A percentile compares a stretch with the other conserved stretches of the same genome.
These are phyloP conservation scores for Torulaspora franciscae DNA, from an alignment of 805 yeast species.

Conservation along the genomic window DNA sequence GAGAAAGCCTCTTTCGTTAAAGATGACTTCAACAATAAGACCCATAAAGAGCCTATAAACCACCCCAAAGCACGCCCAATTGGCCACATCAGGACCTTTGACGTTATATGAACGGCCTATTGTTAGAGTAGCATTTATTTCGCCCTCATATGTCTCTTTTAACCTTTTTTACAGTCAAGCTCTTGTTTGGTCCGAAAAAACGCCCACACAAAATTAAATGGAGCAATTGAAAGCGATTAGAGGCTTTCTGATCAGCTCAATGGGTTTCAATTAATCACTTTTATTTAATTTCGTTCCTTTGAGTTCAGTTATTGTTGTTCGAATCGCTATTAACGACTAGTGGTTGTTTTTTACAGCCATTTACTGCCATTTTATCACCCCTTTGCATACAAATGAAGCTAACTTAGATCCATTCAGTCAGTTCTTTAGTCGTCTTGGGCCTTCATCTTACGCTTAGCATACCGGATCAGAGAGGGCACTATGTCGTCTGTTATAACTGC, in stretches of 20 bases:
- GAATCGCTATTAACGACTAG: slow-evolving; percentile 2
- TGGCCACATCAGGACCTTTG: too few relatives aligned
- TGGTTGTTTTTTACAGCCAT: slow-evolving; percentile 9
- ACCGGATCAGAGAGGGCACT: not conserved
- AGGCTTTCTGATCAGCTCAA: not conserved
- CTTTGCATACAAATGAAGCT: slow-evolving; percentile 2
- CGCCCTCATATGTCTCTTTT: not conserved
- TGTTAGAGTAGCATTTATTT: too few relatives aligned
- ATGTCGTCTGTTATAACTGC: slow-evolving; percentile 38
- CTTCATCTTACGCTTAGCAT: not conserved
- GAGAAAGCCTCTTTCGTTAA: not conserved
- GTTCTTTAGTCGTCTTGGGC: not conserved
- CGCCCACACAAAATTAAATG: not conserved
- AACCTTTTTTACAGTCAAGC: not conserved
- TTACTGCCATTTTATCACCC: slow-evolving; percentile 6
- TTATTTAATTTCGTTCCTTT: too few relatives aligned
- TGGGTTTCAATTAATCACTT: not conserved
- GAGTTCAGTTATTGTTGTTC: too few relatives aligned
- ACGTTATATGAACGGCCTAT: too few relatives aligned
- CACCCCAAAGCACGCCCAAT: too few relatives aligned
- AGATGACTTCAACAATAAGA: not conserved
- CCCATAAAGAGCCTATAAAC: not conserved
- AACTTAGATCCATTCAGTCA: not conserved
- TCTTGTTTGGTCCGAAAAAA: too few relatives aligned
- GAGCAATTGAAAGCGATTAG: not conserved